Conservation (phyloP, 805 yeast genomes). For the Wilhelminamyces savonicus region DNA sequence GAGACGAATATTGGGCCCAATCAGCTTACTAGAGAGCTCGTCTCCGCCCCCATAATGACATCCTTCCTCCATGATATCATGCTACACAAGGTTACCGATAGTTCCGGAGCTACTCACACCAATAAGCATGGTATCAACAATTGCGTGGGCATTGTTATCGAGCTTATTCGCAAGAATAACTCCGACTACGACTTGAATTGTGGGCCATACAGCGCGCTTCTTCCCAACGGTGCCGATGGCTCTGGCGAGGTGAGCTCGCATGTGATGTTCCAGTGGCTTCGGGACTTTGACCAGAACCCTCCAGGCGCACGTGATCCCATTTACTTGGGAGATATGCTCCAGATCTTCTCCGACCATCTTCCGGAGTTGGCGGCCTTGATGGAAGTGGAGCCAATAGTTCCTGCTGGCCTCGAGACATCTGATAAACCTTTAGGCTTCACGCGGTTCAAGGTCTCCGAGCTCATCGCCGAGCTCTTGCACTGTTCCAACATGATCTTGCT, state of each 20-base stretch:
- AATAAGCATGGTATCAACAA: conserved; percentile 88
- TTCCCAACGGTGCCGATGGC: conserved; percentile 20
- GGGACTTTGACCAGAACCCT: conserved; percentile 72
- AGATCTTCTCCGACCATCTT: conserved; percentile 68
- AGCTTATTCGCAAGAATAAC: conserved; percentile 89
- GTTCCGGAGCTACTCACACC: conserved; percentile 9
- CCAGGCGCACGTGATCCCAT: conserved; percentile 92
- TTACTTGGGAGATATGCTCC: conserved; percentile 80
- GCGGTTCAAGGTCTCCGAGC: conserved; percentile 56
- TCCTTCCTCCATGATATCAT: conserved; percentile 74
- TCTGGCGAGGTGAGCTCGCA: conserved; percentile 34
- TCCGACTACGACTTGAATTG: conserved; percentile 92
- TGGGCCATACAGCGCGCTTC: conserved; percentile 67
- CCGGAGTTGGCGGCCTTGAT: conserved; percentile 64
- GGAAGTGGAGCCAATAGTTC: conserved; percentile 23
- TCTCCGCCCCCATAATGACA: conserved; percentile 62
- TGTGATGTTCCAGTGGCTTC: conserved; percentile 39
- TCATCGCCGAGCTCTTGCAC: conserved; percentile 40
- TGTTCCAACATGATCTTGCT: conserved; percentile 89
- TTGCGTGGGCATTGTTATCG: conserved; percentile 93
- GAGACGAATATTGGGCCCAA: conserved; percentile 95
- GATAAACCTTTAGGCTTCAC: conserved; percentile 75
- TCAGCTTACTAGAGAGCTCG: conserved; percentile 85
- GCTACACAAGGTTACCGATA: conserved; percentile 14
- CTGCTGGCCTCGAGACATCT: conserved; percentile 5